Conservation (phyloP, 1,284 basidiomycete genomes). For the Agaricales sp. region DNA sequence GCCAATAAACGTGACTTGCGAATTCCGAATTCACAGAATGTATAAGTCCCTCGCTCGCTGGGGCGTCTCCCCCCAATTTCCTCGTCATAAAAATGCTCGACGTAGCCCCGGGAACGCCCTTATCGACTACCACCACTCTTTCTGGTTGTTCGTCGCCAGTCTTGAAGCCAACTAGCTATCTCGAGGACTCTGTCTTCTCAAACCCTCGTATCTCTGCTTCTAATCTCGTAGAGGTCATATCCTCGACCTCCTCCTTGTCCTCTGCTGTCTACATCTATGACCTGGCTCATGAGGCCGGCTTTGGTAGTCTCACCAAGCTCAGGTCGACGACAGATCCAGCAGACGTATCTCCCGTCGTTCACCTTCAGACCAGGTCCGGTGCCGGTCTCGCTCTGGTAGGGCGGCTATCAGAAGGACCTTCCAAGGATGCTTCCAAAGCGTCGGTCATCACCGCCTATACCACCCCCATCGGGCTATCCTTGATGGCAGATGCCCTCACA, state of each 20-base stretch:
- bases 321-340: conserved; percentile 30
- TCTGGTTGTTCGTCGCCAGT: background rate
- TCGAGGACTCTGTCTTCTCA: conserved; percentile 17
- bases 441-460: conserved; percentile 67
- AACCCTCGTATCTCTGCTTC: conserved; percentile 46
- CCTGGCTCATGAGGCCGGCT: conserved; percentile 69
- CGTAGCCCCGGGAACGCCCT: background rate
- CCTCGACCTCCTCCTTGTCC: conserved; percentile 41
- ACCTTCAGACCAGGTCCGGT: conserved; percentile 79
- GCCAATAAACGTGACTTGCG: background rate
- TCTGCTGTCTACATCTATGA: conserved; percentile 74
- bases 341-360: conserved; percentile 35
- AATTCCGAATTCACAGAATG: conserved; percentile 3
- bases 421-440: conserved; percentile 46
- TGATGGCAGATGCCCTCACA: conserved; percentile 66
- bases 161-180: background rate
- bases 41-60: background rate
- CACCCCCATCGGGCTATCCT: conserved; percentile 63
- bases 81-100: background rate
- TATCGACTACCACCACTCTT: background rate
- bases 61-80: background rate
- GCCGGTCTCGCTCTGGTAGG: conserved; percentile 81
- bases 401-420: conserved; percentile 69
- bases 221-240: conserved; percentile 53
- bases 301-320: conserved; percentile 59